Evolutionary conservation across 768 basidiomycete species (phyloP).

Genomic region (Podaxis sp.): DNA sequence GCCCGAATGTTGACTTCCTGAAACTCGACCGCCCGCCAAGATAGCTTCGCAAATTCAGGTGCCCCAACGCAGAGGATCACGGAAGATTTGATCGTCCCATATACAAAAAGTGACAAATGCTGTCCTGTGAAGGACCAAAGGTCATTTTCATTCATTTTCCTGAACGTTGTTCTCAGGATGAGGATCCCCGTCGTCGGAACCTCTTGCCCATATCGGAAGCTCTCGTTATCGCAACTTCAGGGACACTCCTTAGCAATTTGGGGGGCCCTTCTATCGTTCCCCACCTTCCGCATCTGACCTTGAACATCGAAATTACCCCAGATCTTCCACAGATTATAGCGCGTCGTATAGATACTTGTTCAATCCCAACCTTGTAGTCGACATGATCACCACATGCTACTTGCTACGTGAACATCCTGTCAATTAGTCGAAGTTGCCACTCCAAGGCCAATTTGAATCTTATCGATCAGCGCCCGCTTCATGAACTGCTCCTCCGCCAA

Average conservation of each 20-base stretch:
- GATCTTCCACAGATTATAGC: constrained; percentile 9
- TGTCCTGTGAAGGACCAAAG: not conserved
- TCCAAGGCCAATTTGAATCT: constrained; percentile 69
- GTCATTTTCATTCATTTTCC: not conserved
- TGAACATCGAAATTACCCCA: not conserved
- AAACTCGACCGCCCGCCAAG: not conserved
- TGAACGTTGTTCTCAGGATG: not conserved
- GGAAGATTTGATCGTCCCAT: not conserved
- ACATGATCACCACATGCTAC: not conserved
- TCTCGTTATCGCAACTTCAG: constrained; percentile 6
- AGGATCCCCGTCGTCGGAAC: constrained; percentile 12
- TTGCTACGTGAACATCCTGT: not conserved
- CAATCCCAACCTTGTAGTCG: not conserved
- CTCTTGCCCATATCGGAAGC: constrained; percentile 12
- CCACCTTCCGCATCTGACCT: constrained; percentile 5
- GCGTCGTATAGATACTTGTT: not conserved
- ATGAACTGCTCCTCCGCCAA: constrained; percentile 96
- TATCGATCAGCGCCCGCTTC: constrained; percentile 93
- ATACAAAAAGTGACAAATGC: not conserved
- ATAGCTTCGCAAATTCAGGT: not conserved
- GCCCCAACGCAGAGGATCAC: not conserved
- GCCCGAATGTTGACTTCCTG: constrained; percentile 3
- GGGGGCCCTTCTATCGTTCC: constrained; percentile 11
- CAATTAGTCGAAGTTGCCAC: constrained; percentile 33
- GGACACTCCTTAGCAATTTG: constrained; percentile 5